Base-by-base conservation (phyloP, 2,329 filamentous ascomycete genomes). In the Aspergillus transmontanensis region DNA sequence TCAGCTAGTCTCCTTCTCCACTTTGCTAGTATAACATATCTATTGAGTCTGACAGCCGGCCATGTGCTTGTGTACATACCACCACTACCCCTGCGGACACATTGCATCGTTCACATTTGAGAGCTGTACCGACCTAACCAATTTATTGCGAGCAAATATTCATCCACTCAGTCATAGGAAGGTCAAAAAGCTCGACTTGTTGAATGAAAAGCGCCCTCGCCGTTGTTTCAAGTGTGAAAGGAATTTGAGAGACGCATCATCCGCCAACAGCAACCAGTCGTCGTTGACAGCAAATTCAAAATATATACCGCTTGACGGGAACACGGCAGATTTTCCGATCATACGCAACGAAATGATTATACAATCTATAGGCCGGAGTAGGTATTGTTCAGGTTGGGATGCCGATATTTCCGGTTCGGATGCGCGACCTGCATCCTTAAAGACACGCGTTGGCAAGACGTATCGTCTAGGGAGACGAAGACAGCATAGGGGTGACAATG, bases 31-130 rank as follows among this genome's bases (percentile, higher is more conserved):
- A 28, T 50, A 16, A 7, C 1, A 23, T 34, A 4, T 10, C 6
- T 4, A 54, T 6, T 6, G 1, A 54, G 1, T 28, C 26, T 28
- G 6, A 21, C 19, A 3, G 9, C 4, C 10, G 0, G 14, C 21
- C 26, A 75, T 75, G 72, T 75, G 72, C 41, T 55, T 63, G 9
- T 60, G 71, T 39, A 71, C 60, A n/a, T 73, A 70, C 50, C 70
- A 74, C 53, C 72, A 73, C 60, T 72, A 71, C 51, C 60, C 65
- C 39, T 75, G 72, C 55, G 72, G 73, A 16, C 73, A 75, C 50
- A 73, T 75, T 41, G 62, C 69, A 53, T 66, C 65, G 43, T 74
- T 68, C 59, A 71, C 61, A 1, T 54, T 73, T n/a, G 62, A 60
- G n/a, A 68, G 66, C 61, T 75, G 73, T 59, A 45, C 61, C 16